Base-by-base conservation (phyloP, 768 basidiomycete species). In the Pulveroboletus ravenelii region DNA sequence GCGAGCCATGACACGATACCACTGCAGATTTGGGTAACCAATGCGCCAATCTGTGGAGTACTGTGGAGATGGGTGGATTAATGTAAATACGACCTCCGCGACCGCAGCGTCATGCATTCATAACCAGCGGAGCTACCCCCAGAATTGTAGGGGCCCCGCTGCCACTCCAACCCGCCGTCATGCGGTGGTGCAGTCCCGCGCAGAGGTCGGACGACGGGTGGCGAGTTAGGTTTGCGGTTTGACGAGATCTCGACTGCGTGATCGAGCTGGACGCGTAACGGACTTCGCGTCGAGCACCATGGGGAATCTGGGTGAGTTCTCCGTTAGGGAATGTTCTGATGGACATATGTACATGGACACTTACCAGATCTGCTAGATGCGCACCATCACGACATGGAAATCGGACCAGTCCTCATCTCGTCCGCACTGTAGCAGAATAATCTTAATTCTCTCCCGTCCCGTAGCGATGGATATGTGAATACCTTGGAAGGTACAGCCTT, bases 31-130 rank as follows among this genome's bases (percentile, higher is more conserved):
- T 7, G 23, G 38, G 43, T 38, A n/a, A 35, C 5, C 12, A 13
- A 38, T 46, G 36, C 17, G 59, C 41, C 35, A 54, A 50, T 58
- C 60, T 43, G 59, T 58, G 60, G 59, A 62, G 59, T 35, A 15
- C 15, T 52, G 35, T 25, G 57, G 45, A 46, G 29, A 41, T 34
- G 27, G 12, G 27, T 2, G 13, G 38, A 10, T 10, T 47, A 38
- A 25, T 48, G 48, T 53, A 53, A 45, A 38, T 42, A 18, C n/a
- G 37, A 38, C 38, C 42, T 51, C 41, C 38, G 39, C 5, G 47
- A 48, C 40, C 37, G 31, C 20, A 23, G 20, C 20, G 20, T 34
- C 47, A 44, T 31, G 27, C n/a, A n/a, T n/a, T n/a, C n/a, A n/a
- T n/a, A 6, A 5, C 13, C 32, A 34, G 13, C 32, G 25, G 6